Evolutionary conservation across 306 rosid genomes (phyloP).

Genomic region (Cucumis cinereus): DNA sequence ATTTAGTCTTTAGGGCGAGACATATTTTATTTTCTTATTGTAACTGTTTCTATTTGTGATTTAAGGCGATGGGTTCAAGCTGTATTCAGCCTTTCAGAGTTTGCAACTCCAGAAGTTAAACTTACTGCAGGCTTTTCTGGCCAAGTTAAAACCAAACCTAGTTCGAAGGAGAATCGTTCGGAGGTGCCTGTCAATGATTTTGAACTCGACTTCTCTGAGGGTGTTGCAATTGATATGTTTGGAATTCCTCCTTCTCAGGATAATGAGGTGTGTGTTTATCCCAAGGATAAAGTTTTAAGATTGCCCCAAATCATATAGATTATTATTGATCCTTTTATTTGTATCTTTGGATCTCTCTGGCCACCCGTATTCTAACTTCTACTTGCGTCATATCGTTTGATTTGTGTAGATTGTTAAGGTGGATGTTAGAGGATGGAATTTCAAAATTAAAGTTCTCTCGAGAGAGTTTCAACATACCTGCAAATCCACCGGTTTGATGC

Average conservation of each 20-base stretch:
- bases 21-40: background rate
- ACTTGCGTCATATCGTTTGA: background rate
- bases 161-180: slow-evolving; percentile 16
- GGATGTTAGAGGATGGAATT: slow-evolving; percentile 41
- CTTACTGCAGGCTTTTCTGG: slow-evolving; percentile 12
- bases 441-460: slow-evolving; percentile 54
- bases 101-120: slow-evolving; percentile 21
- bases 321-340: background rate
- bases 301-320: background rate
- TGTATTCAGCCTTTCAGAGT: slow-evolving; percentile 44
- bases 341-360: background rate
- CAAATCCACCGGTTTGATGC: slow-evolving; percentile 85
- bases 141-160: slow-evolving; percentile 10
- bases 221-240: slow-evolving; percentile 70
- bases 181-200: slow-evolving; percentile 19
- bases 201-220: slow-evolving; percentile 66
- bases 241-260: slow-evolving; percentile 46
- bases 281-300: background rate
- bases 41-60: slow-evolving; percentile 13
- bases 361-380: background rate
- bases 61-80: slow-evolving; percentile 94
- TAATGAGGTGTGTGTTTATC: slow-evolving; percentile 40
- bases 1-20: background rate
- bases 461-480: slow-evolving; percentile 80
- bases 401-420: slow-evolving; percentile 32